phyloP scores from a whole-genome alignment of 768 basidiomycete genomes.

The Suillus spraguei region DNA sequence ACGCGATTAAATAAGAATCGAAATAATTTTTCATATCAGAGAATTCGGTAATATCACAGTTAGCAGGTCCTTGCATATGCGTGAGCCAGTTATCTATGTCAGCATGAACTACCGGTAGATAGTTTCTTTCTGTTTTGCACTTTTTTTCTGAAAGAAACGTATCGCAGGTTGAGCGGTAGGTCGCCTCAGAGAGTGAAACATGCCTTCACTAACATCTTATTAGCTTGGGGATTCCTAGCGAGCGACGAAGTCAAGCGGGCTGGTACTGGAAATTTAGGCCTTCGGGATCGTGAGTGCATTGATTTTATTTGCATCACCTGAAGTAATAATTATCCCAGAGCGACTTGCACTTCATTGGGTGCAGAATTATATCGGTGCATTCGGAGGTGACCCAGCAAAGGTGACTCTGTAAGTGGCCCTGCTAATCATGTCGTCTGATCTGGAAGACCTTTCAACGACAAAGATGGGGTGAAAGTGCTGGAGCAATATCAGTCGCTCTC shows the following conservation, averaged over 20 bases:
- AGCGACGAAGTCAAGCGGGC: slow-evolving; percentile 29
- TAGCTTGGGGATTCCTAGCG: slow-evolving; percentile 34
- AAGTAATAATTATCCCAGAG: slow-evolving; percentile 21
- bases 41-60: slow-evolving; percentile 20
- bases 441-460: neutral
- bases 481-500: slow-evolving; percentile 17
- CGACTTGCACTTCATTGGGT: slow-evolving; percentile 44
- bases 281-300: slow-evolving; percentile 35
- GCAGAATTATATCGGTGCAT: slow-evolving; percentile 41
- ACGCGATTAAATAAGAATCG: too few relatives aligned
- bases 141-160: neutral
- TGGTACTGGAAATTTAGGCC: slow-evolving; percentile 38
- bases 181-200: neutral
- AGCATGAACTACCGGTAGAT: neutral
- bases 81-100: slow-evolving; percentile 21
- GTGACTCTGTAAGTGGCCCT: slow-evolving; percentile 27
- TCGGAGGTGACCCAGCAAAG: slow-evolving; percentile 42
- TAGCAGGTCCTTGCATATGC: slow-evolving; percentile 21
- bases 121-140: neutral
- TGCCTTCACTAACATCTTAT: neutral
- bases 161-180: slow-evolving; percentile 21
- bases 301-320: neutral
- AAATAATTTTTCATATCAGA: neutral
- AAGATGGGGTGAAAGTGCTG: slow-evolving; percentile 24
- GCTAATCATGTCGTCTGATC: neutral